Percentiles rank a stretch among this genome's conserved stretches.
Conservation (phyloP, 306 rosid genomes). For the Cicer cuneatum region DNA sequence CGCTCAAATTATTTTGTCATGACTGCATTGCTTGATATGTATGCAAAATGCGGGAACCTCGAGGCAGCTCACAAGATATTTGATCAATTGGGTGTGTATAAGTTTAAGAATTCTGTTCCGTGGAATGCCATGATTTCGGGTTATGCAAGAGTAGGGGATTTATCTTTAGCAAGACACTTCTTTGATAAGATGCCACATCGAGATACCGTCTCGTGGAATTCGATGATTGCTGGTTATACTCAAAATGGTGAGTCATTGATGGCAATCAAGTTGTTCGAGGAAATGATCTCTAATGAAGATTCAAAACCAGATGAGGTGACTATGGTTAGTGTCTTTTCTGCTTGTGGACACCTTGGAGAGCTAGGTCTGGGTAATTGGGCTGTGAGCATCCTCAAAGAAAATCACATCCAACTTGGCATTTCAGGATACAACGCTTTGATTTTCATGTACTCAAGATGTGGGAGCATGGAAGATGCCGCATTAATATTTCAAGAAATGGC, state of each 20-base stretch:
- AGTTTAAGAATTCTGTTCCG: constrained; percentile 53
- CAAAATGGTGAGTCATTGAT: constrained; percentile 65
- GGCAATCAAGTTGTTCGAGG: constrained; percentile 65
- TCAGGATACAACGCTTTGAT: constrained; percentile 68
- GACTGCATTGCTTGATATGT: constrained; percentile 73
- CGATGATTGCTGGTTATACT: constrained; percentile 71
- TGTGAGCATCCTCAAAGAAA: constrained; percentile 50
- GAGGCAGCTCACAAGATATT: constrained; percentile 60
- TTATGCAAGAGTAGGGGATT: constrained; percentile 61
- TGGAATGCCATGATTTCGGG: constrained; percentile 81
- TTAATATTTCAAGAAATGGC: constrained; percentile 60
- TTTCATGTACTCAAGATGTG: constrained; percentile 73
- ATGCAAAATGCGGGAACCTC: constrained; percentile 67
- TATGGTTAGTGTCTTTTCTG: constrained; percentile 68
- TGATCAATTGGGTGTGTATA: constrained; percentile 52
- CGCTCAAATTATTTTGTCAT: constrained; percentile 60
- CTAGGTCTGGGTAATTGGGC: constrained; percentile 68
- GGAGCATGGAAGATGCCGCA: constrained; percentile 59
- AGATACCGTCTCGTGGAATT: constrained; percentile 69
- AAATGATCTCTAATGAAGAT: constrained; percentile 49
- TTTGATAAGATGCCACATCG: constrained; percentile 67
- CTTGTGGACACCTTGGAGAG: constrained; percentile 77
- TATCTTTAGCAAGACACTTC: constrained; percentile 57
- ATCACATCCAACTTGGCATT: constrained; percentile 52
- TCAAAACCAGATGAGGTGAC: constrained; percentile 74